Conservation (phyloP, 257 asterid genomes). For the Fraxinus anomala region DNA sequence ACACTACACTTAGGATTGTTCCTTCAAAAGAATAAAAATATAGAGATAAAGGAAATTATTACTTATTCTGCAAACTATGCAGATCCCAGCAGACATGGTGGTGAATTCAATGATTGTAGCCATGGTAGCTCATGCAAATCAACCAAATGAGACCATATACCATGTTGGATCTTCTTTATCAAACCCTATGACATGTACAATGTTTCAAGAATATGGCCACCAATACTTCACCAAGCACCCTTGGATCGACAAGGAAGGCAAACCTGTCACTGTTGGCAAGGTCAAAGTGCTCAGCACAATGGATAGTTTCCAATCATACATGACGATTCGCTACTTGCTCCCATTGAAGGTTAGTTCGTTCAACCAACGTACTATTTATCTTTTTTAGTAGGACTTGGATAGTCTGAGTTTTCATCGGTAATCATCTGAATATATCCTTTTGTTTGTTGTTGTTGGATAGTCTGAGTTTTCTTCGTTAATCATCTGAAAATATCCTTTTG, state of each 20-base stretch:
- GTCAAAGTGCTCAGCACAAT: slow-evolving; percentile 51
- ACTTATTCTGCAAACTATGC: slow-evolving; percentile 17
- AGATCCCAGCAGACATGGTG: slow-evolving; percentile 98
- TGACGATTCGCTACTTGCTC: slow-evolving; percentile 62
- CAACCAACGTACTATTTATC: neutral
- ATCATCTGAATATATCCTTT: neutral
- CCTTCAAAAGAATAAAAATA: neutral
- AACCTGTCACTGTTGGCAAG: slow-evolving; percentile 64
- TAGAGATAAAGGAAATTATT: no score
- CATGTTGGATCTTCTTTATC: slow-evolving; percentile 78
- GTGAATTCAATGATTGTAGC: slow-evolving; percentile 86
- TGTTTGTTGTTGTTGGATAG: neutral
- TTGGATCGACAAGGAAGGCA: slow-evolving; percentile 75
- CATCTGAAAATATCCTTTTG: neutral
- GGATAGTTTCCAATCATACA: slow-evolving; percentile 66
- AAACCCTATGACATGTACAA: slow-evolving; percentile 51
- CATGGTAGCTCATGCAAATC: slow-evolving; percentile 57
- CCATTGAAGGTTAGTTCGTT: slow-evolving; percentile 69
- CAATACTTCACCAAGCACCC: slow-evolving; percentile 67
- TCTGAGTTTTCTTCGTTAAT: neutral
- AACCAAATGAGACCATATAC: slow-evolving; percentile 49
- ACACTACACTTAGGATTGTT: neutral
- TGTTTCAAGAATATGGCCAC: slow-evolving; percentile 50
- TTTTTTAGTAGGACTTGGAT: no score
- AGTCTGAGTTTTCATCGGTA: neutral